Evolutionary conservation across 257 asterid genomes (phyloP).

Genomic region (Galeopsis tetrahit): DNA sequence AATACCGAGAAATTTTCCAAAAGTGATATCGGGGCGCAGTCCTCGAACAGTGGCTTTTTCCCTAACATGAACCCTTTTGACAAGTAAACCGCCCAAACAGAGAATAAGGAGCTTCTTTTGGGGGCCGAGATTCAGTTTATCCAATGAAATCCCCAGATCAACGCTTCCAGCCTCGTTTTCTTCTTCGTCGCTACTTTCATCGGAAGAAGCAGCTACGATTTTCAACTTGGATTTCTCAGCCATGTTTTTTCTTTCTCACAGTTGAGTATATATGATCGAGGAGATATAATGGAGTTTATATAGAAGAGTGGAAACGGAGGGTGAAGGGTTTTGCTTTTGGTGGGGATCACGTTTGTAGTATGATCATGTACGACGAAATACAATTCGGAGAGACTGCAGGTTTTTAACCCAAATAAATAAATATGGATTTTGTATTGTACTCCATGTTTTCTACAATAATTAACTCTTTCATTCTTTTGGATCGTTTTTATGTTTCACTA

Average conservation of each 20-base stretch:
- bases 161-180: slow-evolving; percentile 25
- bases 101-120: slow-evolving; percentile 63
- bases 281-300: not conserved
- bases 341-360: no score
- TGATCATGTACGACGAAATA: no score
- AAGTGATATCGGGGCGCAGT: slow-evolving; percentile 43
- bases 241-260: slow-evolving; percentile 32
- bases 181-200: slow-evolving; percentile 40
- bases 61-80: slow-evolving; percentile 41
- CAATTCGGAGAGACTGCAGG: no score
- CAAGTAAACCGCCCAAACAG: slow-evolving; percentile 59
- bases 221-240: slow-evolving; percentile 42
- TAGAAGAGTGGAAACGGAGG: slow-evolving; percentile 15
- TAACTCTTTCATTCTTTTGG: no score
- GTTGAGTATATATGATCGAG: not conserved
- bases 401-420: no score
- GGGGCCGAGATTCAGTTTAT: slow-evolving; percentile 56
- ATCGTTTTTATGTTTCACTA: no score
- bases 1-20: slow-evolving; percentile 48
- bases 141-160: slow-evolving; percentile 48
- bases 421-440: no score
- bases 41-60: slow-evolving; percentile 33
- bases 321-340: not conserved
- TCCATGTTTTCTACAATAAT: no score
- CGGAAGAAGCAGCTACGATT: not conserved